Evolutionary conservation across 768 basidiomycete genomes (phyloP).

Genomic region (Collybia sp.): DNA sequence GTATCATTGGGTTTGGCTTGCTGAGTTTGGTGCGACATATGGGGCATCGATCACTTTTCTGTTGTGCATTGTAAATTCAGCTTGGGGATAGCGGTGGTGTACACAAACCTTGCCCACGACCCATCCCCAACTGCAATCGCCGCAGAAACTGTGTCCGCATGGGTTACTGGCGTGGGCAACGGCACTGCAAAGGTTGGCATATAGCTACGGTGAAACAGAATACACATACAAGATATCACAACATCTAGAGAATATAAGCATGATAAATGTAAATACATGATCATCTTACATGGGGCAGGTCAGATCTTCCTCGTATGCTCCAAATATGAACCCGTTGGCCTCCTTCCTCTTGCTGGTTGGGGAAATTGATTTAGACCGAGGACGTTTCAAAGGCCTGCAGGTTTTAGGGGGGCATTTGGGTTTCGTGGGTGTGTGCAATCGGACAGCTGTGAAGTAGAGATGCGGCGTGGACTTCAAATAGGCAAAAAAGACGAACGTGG

Average conservation of each 20-base stretch:
- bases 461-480: too few species aligned
- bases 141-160: slow-evolving; percentile 74
- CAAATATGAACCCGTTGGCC: slow-evolving; percentile 25
- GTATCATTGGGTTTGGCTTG: slow-evolving; percentile 42
- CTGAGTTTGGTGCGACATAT: slow-evolving; percentile 51
- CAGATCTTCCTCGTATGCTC: slow-evolving; percentile 58
- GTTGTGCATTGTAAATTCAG: slow-evolving; percentile 6
- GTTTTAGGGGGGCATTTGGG: neutral
- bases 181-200: slow-evolving; percentile 35
- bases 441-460: too few species aligned
- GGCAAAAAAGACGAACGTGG: too few species aligned
- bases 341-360: slow-evolving; percentile 34
- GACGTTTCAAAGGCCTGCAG: slow-evolving; percentile 1
- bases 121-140: slow-evolving; percentile 63
- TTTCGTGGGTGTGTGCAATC: too few species aligned
- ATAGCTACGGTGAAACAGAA: neutral
- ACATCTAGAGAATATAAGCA: slow-evolving; percentile 41
- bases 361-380: slow-evolving; percentile 1
- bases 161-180: slow-evolving; percentile 61
- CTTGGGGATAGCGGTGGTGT: slow-evolving; percentile 1
- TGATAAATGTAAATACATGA: neutral
- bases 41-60: slow-evolving; percentile 44
- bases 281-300: slow-evolving; percentile 66
- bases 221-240: slow-evolving; percentile 61
- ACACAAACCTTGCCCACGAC: slow-evolving; percentile 43